phyloP scores from a whole-genome alignment of 192 early-diverging fungal genomes.

The Backusella luteola region DNA sequence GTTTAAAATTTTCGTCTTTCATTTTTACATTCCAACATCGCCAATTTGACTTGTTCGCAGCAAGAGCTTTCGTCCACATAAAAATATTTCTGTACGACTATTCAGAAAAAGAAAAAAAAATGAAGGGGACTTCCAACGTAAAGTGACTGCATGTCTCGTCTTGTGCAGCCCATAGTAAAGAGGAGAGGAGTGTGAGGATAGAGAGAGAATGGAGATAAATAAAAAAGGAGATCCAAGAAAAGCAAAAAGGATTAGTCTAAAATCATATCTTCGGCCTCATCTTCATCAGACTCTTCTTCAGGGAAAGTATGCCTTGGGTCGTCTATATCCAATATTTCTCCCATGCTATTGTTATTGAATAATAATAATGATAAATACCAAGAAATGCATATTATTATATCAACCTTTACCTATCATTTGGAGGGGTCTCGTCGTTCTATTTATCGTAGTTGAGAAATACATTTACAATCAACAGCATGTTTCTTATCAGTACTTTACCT shows the following conservation, averaged over 20 bases:
- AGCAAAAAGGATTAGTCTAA: not conserved
- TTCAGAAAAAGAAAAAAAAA: constrained; percentile 16
- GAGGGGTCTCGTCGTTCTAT: not conserved
- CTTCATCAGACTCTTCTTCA: constrained; percentile 18
- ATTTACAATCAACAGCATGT: not conserved
- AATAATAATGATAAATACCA: not conserved
- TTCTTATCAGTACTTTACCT: not conserved
- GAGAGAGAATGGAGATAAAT: not conserved
- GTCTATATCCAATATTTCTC: not conserved
- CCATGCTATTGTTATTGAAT: constrained; percentile 4
- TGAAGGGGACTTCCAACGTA: not conserved
- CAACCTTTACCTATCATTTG: not conserved
- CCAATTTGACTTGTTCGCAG: not conserved
- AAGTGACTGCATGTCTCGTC: not conserved
- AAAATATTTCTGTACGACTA: not conserved
- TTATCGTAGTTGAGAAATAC: not conserved
- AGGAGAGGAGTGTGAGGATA: not conserved
- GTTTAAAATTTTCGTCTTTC: not conserved
- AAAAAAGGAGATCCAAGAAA: not conserved
- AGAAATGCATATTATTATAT: not conserved
- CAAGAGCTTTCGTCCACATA: not conserved
- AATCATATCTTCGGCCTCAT: not conserved
- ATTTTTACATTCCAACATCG: constrained; percentile 4
- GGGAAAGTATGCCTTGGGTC: constrained; percentile 4
- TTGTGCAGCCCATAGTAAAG: not conserved